Base-by-base conservation (phyloP, 306 rosid genomes). In the Cucurbita pepo region DNA sequence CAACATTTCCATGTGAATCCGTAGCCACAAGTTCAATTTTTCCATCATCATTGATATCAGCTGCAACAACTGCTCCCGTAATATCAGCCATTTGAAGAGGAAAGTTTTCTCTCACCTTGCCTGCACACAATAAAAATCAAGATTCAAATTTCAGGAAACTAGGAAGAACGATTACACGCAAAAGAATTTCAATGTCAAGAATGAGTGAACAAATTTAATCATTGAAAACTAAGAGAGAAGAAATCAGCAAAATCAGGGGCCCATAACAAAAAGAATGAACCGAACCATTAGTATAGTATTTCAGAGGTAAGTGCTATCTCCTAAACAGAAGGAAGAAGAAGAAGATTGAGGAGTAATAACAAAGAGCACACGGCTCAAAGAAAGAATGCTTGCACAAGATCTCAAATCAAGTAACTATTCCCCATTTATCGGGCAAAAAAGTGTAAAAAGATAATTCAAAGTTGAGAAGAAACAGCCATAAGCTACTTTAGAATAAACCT, bases 71-170 rank as follows among this genome's bases (percentile, higher is more conserved):
- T 44, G 85, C 86, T 74, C 88, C 99, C 81, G 86, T 97, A 81
- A 94, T 94, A 84, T 94, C 97, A 41, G 97, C 99, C 97, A 94
- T 94, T 84, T 94, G 90, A 82, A 91, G 99, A 62, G 99, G 99
- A 79, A 94, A 94, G 63, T 94, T 94, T 54, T 84, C 85, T 86
- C 97, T 91, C 55, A 88, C 83, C 85, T 91, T 88, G 65, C 99
- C 99, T 94, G 81, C 76, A 80, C 77, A 80, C 71, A 75, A 56
- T 73, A 76, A 57, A 25, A 81, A 69, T 25, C 60, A 74, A 57
- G 82, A 69, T 51, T 57, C 47, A 64, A 59, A 51, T 61, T 58
- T 22, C 51, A 47, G 55, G 52, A 45, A 43, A 55, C 16, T 21
- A 22, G 56, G 54, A 74, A 19, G 53, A 38, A 37, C 45, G 4